Percentiles rank a stretch among this genome's conserved stretches.
Conservation (phyloP, 371 early-diverging fungal species). For the Choanephora cucurbitarum region DNA sequence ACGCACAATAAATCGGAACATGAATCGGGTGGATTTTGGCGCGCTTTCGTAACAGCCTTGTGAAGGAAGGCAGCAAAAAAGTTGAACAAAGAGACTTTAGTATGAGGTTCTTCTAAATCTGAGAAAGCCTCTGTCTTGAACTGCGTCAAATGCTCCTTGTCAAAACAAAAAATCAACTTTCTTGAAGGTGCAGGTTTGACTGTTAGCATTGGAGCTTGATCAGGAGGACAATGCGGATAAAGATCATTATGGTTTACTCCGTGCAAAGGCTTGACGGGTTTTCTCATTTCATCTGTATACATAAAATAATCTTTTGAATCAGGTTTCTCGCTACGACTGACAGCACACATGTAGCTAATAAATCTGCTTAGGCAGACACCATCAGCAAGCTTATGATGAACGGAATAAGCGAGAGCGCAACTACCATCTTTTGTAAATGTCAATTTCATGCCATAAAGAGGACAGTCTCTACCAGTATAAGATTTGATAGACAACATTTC, state of each 20-base stretch:
- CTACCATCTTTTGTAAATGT: constrained; percentile 11
- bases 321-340: constrained; percentile 4
- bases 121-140: constrained; percentile 2
- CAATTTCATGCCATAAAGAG: constrained; percentile 11
- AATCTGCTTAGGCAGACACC: constrained; percentile 6
- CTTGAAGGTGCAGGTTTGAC: constrained; percentile 12
- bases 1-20: constrained; percentile 17
- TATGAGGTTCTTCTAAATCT: background rate
- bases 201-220: constrained; percentile 3
- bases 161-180: constrained; percentile 11
- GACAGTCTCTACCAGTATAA: constrained; percentile 8
- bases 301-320: background rate
- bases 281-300: constrained; percentile 11
- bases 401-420: constrained; percentile 1
- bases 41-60: constrained; percentile 12
- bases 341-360: background rate
- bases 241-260: constrained; percentile 9
- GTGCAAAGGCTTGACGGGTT: constrained; percentile 1
- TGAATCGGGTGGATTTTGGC: background rate
- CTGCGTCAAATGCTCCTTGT: background rate
- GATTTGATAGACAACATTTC: constrained; percentile 11
- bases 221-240: constrained; percentile 8
- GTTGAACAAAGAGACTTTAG: constrained; percentile 10
- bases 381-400: constrained; percentile 22
- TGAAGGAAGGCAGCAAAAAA: constrained; percentile 12